Percentiles rank a stretch among this genome's conserved stretches.
Evolutionary conservation across 2,329 filamentous ascomycete species (phyloP).

Genomic region (Epichloe glyceriae): DNA sequence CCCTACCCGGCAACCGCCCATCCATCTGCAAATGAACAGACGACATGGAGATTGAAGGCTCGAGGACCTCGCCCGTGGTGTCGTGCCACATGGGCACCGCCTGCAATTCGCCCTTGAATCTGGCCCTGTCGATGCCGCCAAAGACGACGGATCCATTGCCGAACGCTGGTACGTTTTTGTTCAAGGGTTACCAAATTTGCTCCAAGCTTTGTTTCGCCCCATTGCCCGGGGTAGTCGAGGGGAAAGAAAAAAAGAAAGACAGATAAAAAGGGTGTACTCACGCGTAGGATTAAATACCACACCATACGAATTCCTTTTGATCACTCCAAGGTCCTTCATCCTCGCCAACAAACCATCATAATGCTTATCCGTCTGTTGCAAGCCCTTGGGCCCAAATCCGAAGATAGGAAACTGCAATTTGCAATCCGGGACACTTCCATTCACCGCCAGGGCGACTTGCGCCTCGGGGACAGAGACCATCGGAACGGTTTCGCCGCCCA

Average conservation of each 20-base stretch:
- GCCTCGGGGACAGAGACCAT: neutral
- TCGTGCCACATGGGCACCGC: neutral
- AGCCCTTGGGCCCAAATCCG: neutral
- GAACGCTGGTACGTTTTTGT: neutral
- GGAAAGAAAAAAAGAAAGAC: no score
- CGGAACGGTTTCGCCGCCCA: neutral
- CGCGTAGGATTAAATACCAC: neutral
- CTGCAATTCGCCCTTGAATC: neutral
- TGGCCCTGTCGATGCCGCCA: neutral
- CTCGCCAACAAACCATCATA: neutral
- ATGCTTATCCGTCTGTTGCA: neutral
- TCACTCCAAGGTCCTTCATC: neutral
- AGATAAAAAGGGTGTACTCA: neutral
- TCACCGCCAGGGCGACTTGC: neutral
- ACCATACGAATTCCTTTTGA: neutral
- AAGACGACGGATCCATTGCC: neutral
- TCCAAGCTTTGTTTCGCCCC: no score
- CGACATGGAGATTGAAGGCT: neutral
- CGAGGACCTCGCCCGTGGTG: neutral
- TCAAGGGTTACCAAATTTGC: no score
- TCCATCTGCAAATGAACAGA: neutral
- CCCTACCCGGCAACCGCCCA: neutral
- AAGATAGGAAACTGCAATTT: neutral
- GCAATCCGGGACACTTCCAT: neutral
- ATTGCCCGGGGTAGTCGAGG: no score